Evolutionary conservation across 768 basidiomycete genomes (phyloP).

Genomic region (Suillus placidus): DNA sequence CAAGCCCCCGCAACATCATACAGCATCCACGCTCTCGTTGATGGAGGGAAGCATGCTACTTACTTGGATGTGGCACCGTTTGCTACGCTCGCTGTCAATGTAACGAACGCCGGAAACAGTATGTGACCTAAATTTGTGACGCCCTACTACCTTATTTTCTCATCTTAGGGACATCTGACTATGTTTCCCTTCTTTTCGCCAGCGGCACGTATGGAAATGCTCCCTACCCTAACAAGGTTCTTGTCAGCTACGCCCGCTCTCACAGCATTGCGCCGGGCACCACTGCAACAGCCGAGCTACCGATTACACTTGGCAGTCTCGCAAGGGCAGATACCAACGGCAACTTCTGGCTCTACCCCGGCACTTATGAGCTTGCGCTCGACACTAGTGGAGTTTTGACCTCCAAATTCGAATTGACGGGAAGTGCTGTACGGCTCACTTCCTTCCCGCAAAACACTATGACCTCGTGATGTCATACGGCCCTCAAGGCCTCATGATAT

Average conservation of each 20-base stretch:
- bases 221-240: slow-evolving; percentile 54
- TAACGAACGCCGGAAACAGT: slow-evolving; percentile 49
- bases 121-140: neutral
- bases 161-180: slow-evolving; percentile 48
- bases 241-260: slow-evolving; percentile 52
- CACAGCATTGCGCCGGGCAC: slow-evolving; percentile 33
- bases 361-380: slow-evolving; percentile 43
- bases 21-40: slow-evolving; percentile 44
- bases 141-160: neutral
- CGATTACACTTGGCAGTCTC: slow-evolving; percentile 50
- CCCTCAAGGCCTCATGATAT: neutral
- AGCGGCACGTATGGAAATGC: slow-evolving; percentile 50
- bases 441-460: slow-evolving; percentile 40
- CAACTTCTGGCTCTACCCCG: slow-evolving; percentile 47
- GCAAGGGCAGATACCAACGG: slow-evolving; percentile 51
- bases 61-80: slow-evolving; percentile 48
- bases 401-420: slow-evolving; percentile 47
- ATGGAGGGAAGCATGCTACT: slow-evolving; percentile 20
- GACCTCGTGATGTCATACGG: neutral
- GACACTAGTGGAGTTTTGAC: slow-evolving; percentile 44
- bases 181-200: slow-evolving; percentile 55
- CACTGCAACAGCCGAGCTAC: slow-evolving; percentile 37
- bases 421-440: slow-evolving; percentile 42
- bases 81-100: slow-evolving; percentile 49
- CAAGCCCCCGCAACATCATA: slow-evolving; percentile 38